Conservation (phyloP, 208 protist species). For the Acanthamoeba sp. region DNA sequence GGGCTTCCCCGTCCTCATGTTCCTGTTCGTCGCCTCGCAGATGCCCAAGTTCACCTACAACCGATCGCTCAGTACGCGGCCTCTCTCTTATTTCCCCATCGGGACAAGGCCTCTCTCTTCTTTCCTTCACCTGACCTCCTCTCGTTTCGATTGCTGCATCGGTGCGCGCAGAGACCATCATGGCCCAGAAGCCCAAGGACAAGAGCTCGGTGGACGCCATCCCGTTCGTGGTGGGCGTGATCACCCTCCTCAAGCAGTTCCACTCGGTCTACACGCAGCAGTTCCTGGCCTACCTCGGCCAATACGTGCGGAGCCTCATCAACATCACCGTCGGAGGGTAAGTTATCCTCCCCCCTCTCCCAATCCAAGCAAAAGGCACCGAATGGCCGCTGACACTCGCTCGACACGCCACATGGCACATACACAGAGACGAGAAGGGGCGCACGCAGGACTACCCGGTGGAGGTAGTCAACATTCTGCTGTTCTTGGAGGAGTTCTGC, state of each 20-base stretch:
- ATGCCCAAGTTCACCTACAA: conserved; percentile 90
- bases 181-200: conserved; percentile 81
- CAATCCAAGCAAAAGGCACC: too few species aligned
- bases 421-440: neutral
- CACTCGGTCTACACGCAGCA: conserved; percentile 91
- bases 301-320: conserved; percentile 90
- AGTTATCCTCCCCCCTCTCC: neutral
- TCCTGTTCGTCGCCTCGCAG: conserved; percentile 89
- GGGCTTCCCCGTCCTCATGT: conserved; percentile 91
- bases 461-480: conserved; percentile 79
- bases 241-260: conserved; percentile 95
- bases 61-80: conserved; percentile 53
- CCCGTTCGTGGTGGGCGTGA: conserved; percentile 93
- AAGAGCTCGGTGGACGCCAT: conserved; percentile 91
- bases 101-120: too few species aligned
- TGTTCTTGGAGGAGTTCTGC: conserved; percentile 88
- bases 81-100: too few species aligned
- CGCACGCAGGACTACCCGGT: conserved; percentile 77
- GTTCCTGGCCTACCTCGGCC: conserved; percentile 92
- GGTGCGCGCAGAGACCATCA: conserved; percentile 65
- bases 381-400: too few species aligned
- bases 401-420: too few species aligned
- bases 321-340: conserved; percentile 73
- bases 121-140: neutral
- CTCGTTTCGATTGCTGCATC: neutral